Conservation (phyloP, 139 green algal species). For the Volvox africanus region DNA sequence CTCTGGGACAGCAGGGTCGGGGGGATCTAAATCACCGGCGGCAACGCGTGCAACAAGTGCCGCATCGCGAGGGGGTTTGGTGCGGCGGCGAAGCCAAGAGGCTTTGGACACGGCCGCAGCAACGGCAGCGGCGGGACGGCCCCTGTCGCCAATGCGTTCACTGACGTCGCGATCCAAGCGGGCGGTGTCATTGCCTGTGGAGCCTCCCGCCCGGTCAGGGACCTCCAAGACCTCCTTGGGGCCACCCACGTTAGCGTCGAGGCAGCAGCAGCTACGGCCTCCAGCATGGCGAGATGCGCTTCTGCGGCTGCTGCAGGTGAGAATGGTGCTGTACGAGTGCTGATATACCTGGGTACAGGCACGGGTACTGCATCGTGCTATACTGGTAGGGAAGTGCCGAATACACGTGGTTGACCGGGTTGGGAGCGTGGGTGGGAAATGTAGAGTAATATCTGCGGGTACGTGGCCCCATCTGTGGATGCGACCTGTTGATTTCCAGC, state of each 20-base stretch:
- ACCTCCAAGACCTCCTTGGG: not conserved
- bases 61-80: not conserved
- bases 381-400: too few species aligned
- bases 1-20: not conserved
- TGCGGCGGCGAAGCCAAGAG: conserved; percentile 27
- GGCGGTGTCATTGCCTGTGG: not conserved
- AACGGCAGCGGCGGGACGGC: not conserved
- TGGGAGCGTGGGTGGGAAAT: too few species aligned
- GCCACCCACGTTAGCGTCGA: not conserved
- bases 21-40: not conserved
- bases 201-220: not conserved
- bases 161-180: not conserved
- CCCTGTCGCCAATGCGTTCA: not conserved
- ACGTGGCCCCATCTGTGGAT: too few species aligned
- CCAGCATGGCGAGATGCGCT: conserved; percentile 12
- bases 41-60: not conserved
- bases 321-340: not conserved
- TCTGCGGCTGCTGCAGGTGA: conserved; percentile 29
- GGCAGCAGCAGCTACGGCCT: not conserved
- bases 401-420: too few species aligned
- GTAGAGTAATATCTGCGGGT: too few species aligned
- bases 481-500: too few species aligned
- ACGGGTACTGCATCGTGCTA: too few species aligned
- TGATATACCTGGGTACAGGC: too few species aligned
- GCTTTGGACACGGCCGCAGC: not conserved